These are phyloP conservation scores for Tuctoria greenei DNA, from an alignment of 176 grass and related monocot genomes.

Conservation along the genomic window DNA sequence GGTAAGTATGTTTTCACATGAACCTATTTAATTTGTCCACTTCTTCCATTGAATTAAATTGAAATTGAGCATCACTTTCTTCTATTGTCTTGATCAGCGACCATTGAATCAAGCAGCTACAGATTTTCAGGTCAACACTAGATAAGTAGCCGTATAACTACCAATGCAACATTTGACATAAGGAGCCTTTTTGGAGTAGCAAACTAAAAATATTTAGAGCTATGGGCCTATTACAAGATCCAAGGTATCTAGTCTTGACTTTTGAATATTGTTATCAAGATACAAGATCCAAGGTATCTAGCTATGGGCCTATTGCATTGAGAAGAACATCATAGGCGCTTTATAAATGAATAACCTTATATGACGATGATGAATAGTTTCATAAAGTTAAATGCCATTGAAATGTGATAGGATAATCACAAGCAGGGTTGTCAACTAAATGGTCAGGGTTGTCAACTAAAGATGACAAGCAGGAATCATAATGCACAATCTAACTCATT, in stretches of 20 bases:
- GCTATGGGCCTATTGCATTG: background rate
- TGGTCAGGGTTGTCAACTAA: background rate
- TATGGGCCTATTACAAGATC: background rate
- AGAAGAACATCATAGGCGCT: background rate
- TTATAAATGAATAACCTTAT: conserved; percentile 3
- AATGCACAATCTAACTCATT: no score
- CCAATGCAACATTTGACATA: background rate
- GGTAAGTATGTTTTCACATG: conserved; percentile 16
- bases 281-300: background rate
- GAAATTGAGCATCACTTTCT: background rate
- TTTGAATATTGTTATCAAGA: background rate
- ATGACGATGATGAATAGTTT: background rate
- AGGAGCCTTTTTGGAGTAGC: conserved; percentile 6
- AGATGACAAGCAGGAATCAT: background rate
- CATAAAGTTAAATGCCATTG: background rate
- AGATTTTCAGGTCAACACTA: conserved; percentile 9
- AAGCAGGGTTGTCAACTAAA: background rate
- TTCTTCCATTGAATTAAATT: background rate
- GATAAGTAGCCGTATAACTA: background rate
- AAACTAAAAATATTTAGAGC: background rate
- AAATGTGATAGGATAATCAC: background rate
- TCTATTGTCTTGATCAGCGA: background rate
- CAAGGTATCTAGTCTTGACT: background rate
- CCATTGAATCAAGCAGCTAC: background rate
- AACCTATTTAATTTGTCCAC: background rate